Conservation (phyloP, 768 basidiomycete species). For the Pisolithus tinctorius region DNA sequence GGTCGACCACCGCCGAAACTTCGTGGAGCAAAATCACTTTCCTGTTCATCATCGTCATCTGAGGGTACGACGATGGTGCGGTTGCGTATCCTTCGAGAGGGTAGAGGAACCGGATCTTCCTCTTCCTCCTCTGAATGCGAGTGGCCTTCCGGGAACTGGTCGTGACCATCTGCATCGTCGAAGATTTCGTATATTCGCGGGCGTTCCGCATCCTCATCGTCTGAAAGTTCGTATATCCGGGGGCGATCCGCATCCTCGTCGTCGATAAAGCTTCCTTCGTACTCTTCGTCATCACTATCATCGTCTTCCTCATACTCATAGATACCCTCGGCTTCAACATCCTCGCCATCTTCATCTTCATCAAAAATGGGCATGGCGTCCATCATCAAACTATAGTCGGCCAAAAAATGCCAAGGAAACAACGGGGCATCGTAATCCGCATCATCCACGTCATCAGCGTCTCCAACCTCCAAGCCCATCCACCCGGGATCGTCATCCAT, state of each 20-base stretch:
- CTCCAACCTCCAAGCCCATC: background rate
- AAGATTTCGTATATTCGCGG: conserved; percentile 20
- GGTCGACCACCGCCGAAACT: background rate
- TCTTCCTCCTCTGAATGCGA: conserved; percentile 3
- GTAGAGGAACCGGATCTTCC: background rate
- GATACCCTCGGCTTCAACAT: conserved; percentile 14
- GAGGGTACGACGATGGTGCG: conserved; percentile 10
- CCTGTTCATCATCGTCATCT: conserved; percentile 14
- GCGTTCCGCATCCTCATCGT: background rate
- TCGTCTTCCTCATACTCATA: conserved; percentile 3
- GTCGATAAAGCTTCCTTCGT: conserved; percentile 54
- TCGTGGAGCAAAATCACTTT: background rate
- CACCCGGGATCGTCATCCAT: conserved; percentile 12
- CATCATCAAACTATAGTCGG: conserved; percentile 12
- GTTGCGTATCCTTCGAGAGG: background rate
- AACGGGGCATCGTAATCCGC: conserved; percentile 9
- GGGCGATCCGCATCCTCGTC: conserved; percentile 29
- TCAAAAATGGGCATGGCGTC: conserved; percentile 13
- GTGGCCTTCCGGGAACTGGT: background rate
- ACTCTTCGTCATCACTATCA: conserved; percentile 32
- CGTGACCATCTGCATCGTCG: conserved; percentile 10
- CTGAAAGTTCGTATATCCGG: background rate
- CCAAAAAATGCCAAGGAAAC: conserved; percentile 13
- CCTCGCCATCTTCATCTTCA: conserved; percentile 11
- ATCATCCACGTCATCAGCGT: conserved; percentile 20